Percentiles rank a stretch among this genome's conserved stretches.
These are phyloP conservation scores for Aspergillus funiculosus DNA, from an alignment of 495 filamentous ascomycete genomes.

Conservation along the genomic window DNA sequence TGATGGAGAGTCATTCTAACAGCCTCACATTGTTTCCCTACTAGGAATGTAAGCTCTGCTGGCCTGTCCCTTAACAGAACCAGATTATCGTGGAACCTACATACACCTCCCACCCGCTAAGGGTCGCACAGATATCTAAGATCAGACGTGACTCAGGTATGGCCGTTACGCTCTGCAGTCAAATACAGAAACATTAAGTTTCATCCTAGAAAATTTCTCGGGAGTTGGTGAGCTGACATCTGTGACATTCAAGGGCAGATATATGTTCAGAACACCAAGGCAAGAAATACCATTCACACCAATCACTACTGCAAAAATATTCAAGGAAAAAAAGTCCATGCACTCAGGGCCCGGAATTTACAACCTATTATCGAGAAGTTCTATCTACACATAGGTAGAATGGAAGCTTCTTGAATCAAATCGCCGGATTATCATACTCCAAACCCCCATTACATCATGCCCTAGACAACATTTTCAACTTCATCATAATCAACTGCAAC, in stretches of 20 bases:
- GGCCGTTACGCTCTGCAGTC: slow-evolving; percentile 1
- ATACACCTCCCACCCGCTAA: slow-evolving; percentile 7
- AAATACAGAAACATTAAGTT: too few relatives aligned
- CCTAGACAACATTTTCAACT: slow-evolving; percentile 23
- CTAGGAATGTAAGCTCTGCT: slow-evolving; percentile 6
- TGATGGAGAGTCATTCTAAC: slow-evolving; percentile 9
- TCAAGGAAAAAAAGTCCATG: too few relatives aligned
- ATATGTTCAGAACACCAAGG: too few relatives aligned
- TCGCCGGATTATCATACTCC: too few relatives aligned
- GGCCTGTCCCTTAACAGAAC: slow-evolving; percentile 9
- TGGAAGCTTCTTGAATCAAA: not conserved
- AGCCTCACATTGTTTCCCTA: slow-evolving; percentile 18
- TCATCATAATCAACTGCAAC: slow-evolving; percentile 32
- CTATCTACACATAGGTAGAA: not conserved
- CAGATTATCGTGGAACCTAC: slow-evolving; percentile 18
- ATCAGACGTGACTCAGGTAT: slow-evolving; percentile 6
- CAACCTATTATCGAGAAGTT: too few relatives aligned
- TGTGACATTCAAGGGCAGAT: too few relatives aligned
- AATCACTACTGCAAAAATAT: too few relatives aligned
- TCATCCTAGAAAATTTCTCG: too few relatives aligned
- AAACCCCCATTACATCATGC: too few relatives aligned
- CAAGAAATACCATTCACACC: too few relatives aligned
- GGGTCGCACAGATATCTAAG: slow-evolving; percentile 14
- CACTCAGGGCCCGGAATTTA: too few relatives aligned
- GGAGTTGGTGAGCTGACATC: too few relatives aligned